Evolutionary conservation across 116 monocot species (phyloP).

Genomic region (Trichopus zeylanicus): DNA sequence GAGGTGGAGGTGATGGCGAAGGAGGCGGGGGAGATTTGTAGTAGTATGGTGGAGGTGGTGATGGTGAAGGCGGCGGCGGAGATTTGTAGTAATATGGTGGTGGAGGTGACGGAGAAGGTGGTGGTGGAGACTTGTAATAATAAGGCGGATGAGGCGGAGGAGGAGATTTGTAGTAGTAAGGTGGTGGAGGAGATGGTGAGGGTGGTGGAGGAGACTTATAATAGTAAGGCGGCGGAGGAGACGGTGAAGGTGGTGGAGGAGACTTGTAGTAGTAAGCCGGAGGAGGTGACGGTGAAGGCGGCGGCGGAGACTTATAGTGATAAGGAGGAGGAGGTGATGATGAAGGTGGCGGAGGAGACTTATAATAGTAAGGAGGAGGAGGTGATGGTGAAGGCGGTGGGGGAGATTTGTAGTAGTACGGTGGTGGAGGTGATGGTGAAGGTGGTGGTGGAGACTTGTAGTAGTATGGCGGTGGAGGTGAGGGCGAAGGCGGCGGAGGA

Average conservation of each 20-base stretch:
- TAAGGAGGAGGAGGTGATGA: constrained; percentile 6
- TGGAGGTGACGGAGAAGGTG: constrained; percentile 10
- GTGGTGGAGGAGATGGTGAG: background rate
- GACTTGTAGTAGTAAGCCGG: constrained; percentile 6
- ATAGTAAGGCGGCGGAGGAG: constrained; percentile 5
- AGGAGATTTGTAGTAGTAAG: constrained; percentile 7
- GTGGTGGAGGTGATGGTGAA: constrained; percentile 1
- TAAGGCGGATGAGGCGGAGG: constrained; percentile 4
- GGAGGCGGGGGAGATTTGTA: constrained; percentile 3
- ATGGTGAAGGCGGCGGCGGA: constrained; percentile 5
- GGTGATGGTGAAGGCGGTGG: constrained; percentile 12
- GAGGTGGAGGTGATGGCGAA: background rate
- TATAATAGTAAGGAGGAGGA: constrained; percentile 2
- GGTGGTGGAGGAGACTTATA: constrained; percentile 5
- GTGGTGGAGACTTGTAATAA: constrained; percentile 9
- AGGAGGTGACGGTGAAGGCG: background rate
- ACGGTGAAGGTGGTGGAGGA: constrained; percentile 1
- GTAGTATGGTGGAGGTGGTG: constrained; percentile 10
- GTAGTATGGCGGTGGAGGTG: constrained; percentile 13
- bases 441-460: constrained; percentile 10
- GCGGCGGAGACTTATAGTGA: constrained; percentile 5
- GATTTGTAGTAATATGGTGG: constrained; percentile 1
- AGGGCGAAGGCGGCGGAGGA: constrained; percentile 20
- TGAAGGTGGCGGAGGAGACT: constrained; percentile 2
- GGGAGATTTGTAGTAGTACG: constrained; percentile 5